Base-by-base conservation (phyloP, 352 stramenopile genomes). In the Pythium periplocum region DNA sequence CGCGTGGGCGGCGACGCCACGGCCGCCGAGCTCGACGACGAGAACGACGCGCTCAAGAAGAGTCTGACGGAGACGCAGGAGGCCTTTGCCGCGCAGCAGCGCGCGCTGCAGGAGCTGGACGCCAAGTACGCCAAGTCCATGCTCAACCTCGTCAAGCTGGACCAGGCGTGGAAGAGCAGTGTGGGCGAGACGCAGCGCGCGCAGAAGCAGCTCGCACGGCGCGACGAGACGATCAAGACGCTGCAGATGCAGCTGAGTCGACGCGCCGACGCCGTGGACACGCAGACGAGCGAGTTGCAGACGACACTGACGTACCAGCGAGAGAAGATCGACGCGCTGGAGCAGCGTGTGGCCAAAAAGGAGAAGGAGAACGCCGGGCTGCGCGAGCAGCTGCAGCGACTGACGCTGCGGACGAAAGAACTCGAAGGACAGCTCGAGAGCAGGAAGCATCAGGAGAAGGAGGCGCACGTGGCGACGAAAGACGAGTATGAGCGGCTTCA, bases 1-100 rank as follows among this genome's bases (percentile, higher is more conserved):
- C 79, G 83, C 48, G 79, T 92, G 50, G 83, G 83, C 50, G 83
- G 83, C 46, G 78, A 91, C 58, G 69, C 77, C 53, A 87, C 67
- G 30, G 80, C 83, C 9, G 73, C 74, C 32, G 79, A 91, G 63
- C 73, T 94, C 33, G 83, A 94, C 57, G 78, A 75, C 42, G 83
- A 94, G 51, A 80, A 72, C 43, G 88, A 86, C 46, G 80, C 75
- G 46, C 70, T 94, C 33, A 74, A 86, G 53, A 68, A 62, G 12
- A 57, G 66, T 30, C 69, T 92, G 35, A 42, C 60, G 32, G 74
- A 90, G 45, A 75, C 77, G 35, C 75, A 91, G 57, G 50, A 68
- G 30, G 54, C 51, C 50, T 55, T 86, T n/a, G 67, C 69, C 31
- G 43, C 57, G 38, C 73, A 71, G 40, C 60, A 82, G 51, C 38